Conservation (phyloP, 352 stramenopile species). For the Phytophthora parvispora region DNA sequence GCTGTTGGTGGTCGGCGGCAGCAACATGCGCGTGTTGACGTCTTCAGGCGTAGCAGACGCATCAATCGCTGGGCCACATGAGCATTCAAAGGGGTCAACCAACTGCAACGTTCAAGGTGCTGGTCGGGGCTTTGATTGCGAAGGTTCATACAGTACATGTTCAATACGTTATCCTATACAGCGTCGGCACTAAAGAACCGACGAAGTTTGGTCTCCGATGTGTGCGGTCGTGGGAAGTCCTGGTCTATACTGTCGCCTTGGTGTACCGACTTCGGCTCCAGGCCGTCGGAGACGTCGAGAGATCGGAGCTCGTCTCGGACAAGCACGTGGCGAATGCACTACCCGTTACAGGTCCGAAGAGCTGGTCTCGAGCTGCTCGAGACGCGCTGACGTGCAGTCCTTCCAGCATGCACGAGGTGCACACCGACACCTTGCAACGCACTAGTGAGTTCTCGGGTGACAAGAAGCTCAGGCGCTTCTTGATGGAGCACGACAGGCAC, state of each 20-base stretch:
- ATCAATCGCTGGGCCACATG: background rate
- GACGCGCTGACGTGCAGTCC: slow-evolving; percentile 28
- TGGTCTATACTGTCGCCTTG: slow-evolving; percentile 12
- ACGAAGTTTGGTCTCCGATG: slow-evolving; percentile 11
- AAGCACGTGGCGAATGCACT: slow-evolving; percentile 34
- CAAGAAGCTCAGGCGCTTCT: slow-evolving; percentile 46
- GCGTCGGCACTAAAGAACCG: slow-evolving; percentile 32
- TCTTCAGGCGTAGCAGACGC: background rate
- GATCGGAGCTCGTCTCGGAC: slow-evolving; percentile 33
- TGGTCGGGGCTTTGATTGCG: background rate
- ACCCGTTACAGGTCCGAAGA: slow-evolving; percentile 19
- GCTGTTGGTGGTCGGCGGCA: background rate
- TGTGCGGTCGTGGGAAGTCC: background rate
- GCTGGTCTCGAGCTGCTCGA: slow-evolving; percentile 34
- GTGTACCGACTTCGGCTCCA: slow-evolving; percentile 8
- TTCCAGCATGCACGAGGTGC: slow-evolving; percentile 34
- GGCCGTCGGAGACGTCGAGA: slow-evolving; percentile 20
- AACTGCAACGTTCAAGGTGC: background rate
- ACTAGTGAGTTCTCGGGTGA: slow-evolving; percentile 22
- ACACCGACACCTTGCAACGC: slow-evolving; percentile 34
- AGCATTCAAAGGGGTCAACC: background rate
- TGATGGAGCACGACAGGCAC: slow-evolving; percentile 54
- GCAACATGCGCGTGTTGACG: background rate
- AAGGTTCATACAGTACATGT: slow-evolving; percentile 13
- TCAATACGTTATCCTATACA: slow-evolving; percentile 27